A percentile compares a stretch with the other conserved stretches of the same genome.
Evolutionary conservation across 2,329 filamentous ascomycete genomes (phyloP).

Genomic region (Fusarium sp.): DNA sequence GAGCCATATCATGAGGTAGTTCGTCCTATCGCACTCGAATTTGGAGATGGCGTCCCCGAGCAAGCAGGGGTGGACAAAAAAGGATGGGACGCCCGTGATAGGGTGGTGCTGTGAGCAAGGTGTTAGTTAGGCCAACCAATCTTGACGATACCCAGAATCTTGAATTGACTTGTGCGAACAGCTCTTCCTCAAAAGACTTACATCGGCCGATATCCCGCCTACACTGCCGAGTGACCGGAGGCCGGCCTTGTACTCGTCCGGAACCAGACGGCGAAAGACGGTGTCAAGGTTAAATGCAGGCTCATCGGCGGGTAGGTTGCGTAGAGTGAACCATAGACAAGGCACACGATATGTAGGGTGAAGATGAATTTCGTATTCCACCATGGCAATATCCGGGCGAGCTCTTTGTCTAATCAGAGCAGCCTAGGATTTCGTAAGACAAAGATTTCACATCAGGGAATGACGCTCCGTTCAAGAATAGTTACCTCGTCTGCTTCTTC

Average conservation of each 20-base stretch:
- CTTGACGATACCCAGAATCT: slow-evolving; percentile 49
- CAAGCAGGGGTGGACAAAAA: slow-evolving; percentile 94
- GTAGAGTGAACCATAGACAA: slow-evolving; percentile 80
- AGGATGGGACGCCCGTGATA: slow-evolving; percentile 79
- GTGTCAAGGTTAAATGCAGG: slow-evolving; percentile 73
- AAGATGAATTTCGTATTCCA: slow-evolving; percentile 80
- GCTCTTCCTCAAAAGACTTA: slow-evolving; percentile 62
- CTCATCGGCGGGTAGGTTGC: slow-evolving; percentile 68
- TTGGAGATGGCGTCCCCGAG: slow-evolving; percentile 83
- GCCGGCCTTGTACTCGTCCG: slow-evolving; percentile 71
- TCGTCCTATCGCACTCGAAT: slow-evolving; percentile 71
- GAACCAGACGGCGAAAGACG: slow-evolving; percentile 78
- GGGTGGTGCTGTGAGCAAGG: slow-evolving; percentile 79
- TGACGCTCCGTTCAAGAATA: slow-evolving; percentile 22
- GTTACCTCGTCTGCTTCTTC: slow-evolving; percentile 67
- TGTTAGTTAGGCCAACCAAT: slow-evolving; percentile 57
- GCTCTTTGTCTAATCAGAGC: slow-evolving; percentile 53
- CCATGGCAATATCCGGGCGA: slow-evolving; percentile 58
- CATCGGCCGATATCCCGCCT: slow-evolving; percentile 81
- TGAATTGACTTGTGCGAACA: slow-evolving; percentile 51
- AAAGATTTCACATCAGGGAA: slow-evolving; percentile 9
- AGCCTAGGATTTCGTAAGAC: slow-evolving; percentile 55
- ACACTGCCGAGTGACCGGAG: slow-evolving; percentile 73
- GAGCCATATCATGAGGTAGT: slow-evolving; percentile 90
- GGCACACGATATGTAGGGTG: slow-evolving; percentile 82